Percentiles rank a stretch among this genome's conserved stretches.
Evolutionary conservation across 306 rosid species (phyloP).

Genomic region (Hippophae rhamnoides): DNA sequence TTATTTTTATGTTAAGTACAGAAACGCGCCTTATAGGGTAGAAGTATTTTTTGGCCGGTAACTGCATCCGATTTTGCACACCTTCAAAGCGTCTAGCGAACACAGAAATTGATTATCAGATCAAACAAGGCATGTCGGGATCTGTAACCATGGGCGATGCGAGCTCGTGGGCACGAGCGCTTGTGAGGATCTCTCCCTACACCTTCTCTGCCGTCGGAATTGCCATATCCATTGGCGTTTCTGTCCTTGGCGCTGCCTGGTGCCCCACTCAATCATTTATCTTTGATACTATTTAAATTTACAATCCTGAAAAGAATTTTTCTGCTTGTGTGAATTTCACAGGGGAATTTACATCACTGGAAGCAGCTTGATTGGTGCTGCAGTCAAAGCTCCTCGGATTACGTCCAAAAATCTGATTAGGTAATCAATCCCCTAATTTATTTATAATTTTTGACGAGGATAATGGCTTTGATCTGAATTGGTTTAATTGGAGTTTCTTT

Average conservation of each 20-base stretch:
- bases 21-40: too few species aligned
- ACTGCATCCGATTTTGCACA: too few species aligned
- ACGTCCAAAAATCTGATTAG: conserved; percentile 96
- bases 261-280: conserved; percentile 4
- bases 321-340: background rate
- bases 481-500: background rate
- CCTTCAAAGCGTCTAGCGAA: too few species aligned
- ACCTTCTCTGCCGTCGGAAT: conserved; percentile 50
- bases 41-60: too few species aligned
- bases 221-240: conserved; percentile 50
- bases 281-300: background rate
- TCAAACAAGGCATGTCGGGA: too few species aligned
- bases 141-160: conserved; percentile 2
- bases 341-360: conserved; percentile 99
- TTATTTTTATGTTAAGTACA: too few species aligned
- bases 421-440: conserved; percentile 19
- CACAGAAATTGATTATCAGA: too few species aligned
- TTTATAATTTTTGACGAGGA: background rate
- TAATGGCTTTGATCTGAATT: background rate
- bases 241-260: conserved; percentile 68
- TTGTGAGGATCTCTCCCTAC: conserved; percentile 43
- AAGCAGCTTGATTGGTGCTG: conserved; percentile 99
- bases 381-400: conserved; percentile 90
- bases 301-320: conserved; percentile 7
- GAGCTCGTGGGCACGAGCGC: conserved; percentile 52